Evolutionary conservation across 2,329 filamentous ascomycete genomes (phyloP).

Genomic region (Zymoseptoria crescenta): DNA sequence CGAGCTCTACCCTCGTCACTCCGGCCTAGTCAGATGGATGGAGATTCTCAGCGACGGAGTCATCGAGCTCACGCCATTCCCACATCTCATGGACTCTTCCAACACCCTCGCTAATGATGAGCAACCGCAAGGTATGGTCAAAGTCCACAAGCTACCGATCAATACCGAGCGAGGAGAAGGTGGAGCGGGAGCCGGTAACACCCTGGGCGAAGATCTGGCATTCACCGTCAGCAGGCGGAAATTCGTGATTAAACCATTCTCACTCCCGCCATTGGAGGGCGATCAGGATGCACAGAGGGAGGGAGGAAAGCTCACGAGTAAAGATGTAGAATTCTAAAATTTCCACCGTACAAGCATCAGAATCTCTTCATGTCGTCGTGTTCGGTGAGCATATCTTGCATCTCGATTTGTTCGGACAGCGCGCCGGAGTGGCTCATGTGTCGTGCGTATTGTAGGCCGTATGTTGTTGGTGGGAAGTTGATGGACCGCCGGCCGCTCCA

Average conservation of each 20-base stretch:
- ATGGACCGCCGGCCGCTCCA: conserved; percentile 34
- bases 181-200: conserved; percentile 52
- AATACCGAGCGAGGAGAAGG: conserved; percentile 85
- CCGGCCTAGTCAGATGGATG: conserved; percentile 75
- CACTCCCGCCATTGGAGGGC: conserved; percentile 76
- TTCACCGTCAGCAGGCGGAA: conserved; percentile 81
- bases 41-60: conserved; percentile 81
- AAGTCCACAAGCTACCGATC: conserved; percentile 72
- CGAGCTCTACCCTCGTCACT: conserved; percentile 66
- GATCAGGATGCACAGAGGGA: conserved; percentile 56
- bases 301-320: conserved; percentile 45
- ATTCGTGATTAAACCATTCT: conserved; percentile 80
- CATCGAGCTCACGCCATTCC: conserved; percentile 72
- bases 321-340: conserved; percentile 66
- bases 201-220: conserved; percentile 74
- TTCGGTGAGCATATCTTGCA: conserved; percentile 50
- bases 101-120: conserved; percentile 51
- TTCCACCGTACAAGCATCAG: neutral
- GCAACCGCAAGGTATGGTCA: conserved; percentile 76
- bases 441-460: conserved; percentile 49
- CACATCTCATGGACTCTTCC: conserved; percentile 50
- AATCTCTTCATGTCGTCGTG: conserved; percentile 1
- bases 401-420: conserved; percentile 55
- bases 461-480: conserved; percentile 35
- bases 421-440: conserved; percentile 47